Conservation (phyloP, 2,329 filamentous ascomycete genomes). For the Lachnellula occidentalis region DNA sequence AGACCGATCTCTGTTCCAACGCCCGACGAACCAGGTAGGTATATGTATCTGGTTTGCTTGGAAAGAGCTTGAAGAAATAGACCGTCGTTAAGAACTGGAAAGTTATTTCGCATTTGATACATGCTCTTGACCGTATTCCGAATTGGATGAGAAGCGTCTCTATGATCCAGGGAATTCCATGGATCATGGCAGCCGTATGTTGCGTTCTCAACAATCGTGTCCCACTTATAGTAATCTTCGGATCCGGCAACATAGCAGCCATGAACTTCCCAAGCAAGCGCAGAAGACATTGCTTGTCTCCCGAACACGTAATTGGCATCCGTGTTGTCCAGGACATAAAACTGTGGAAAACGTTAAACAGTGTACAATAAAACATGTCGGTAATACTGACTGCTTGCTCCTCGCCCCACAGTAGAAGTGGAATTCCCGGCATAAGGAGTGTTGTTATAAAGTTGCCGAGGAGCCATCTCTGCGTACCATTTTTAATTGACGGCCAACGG, state of each 20-base stretch:
- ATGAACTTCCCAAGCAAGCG: conserved; percentile 58
- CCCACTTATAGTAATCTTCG: conserved; percentile 43
- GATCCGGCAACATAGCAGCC: conserved; percentile 55
- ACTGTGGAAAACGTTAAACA: conserved; percentile 21
- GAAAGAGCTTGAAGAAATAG: conserved; percentile 49
- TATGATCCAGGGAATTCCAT: conserved; percentile 44
- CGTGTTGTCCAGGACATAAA: conserved; percentile 58
- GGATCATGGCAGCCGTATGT: conserved; percentile 52
- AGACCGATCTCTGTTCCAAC: conserved; percentile 43
- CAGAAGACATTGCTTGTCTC: conserved; percentile 55
- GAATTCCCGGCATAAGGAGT: conserved; percentile 54
- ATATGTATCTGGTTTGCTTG: conserved; percentile 48
- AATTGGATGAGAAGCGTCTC: conserved; percentile 55
- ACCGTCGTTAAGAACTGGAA: conserved; percentile 54
- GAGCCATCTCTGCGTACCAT: conserved; percentile 52
- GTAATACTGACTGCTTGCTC: conserved; percentile 43
- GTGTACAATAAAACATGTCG: no score
- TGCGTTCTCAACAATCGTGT: conserved; percentile 51
- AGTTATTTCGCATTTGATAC: conserved; percentile 52
- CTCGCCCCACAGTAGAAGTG: conserved; percentile 58
- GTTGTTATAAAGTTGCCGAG: conserved; percentile 56
- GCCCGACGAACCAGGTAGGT: conserved; percentile 42
- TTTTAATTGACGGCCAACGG: conserved; percentile 53
- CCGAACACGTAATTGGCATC: conserved; percentile 61
- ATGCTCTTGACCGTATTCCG: conserved; percentile 56